Base-by-base conservation (phyloP, 257 asterid genomes). In the Solanum piurae region DNA sequence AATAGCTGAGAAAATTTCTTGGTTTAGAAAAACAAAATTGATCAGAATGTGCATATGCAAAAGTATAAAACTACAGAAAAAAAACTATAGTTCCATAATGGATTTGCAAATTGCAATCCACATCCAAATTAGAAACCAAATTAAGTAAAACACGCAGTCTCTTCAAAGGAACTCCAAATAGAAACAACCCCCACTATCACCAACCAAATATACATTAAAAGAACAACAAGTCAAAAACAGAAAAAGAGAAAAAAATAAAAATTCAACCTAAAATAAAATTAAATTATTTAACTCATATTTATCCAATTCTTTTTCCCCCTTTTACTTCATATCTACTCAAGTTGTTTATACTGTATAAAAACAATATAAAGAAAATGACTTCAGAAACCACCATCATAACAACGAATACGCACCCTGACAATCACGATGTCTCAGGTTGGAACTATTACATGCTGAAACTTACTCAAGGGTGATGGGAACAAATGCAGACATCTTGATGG, bases 131-230 rank as follows among this genome's bases (percentile, higher is more conserved):
- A 52, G 88, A 87, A 89, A 80, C 80, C 86, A 92, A 89, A 84
- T 87, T 77, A 86, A 89, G 87, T 89, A 89, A 33, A 87, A 92
- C 90, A 77, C 82, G 85, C 83, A 46, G 87, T 94, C 80, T 96
- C 98, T 96, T 95, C 94, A 92, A 95, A 94, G 95, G 91, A 88
- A 94, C 93, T 94, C 92, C 87, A 77, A 5, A 92, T 16, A 88
- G 91, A 94, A 94, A 95, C 98, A 86, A 93, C 95, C 95, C 93
- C 98, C 98, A 96, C 98, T 77, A 89, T 92, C 91, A 94, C 95
- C 98, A 93, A 93, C 95, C 94, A 91, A 84, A 89, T 91, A 93
- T 86, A 88, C 92, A 92, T 87, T 82, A 40, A 52, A 76, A 74
- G 82, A 87, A 82, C 89, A 89, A 87, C 79, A 84, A 83, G 84